Conservation (phyloP, 2,329 filamentous ascomycete genomes). For the Colletotrichum aenigma region DNA sequence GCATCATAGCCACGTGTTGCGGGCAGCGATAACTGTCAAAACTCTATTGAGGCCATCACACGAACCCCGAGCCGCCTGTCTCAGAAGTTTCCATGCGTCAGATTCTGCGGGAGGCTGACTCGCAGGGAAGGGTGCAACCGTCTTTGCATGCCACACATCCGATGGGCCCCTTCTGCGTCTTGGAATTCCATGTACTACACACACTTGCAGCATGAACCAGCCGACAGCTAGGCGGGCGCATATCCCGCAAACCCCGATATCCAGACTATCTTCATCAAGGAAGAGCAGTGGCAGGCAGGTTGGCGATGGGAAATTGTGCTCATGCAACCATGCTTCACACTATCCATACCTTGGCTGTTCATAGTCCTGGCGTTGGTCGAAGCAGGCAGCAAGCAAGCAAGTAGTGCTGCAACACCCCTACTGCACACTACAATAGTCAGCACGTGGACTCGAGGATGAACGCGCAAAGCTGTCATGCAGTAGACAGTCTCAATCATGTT, state of each 20-base stretch:
- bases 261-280: neutral
- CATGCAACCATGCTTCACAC: neutral
- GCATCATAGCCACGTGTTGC: constrained; percentile 13
- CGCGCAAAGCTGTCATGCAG: neutral
- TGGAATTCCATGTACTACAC: neutral
- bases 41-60: constrained; percentile 9
- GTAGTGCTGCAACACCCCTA: neutral
- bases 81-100: constrained; percentile 10
- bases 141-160: neutral
- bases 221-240: neutral
- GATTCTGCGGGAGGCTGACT: constrained; percentile 14
- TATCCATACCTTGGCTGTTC: neutral
- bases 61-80: constrained; percentile 4
- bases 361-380: neutral
- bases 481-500: neutral
- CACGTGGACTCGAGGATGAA: neutral
- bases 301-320: neutral
- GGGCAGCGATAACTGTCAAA: neutral
- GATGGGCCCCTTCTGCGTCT: neutral
- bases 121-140: neutral
- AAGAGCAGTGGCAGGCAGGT: neutral
- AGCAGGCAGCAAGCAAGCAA: neutral
- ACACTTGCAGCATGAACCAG: neutral
- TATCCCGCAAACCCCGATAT: neutral
- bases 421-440: neutral